Evolutionary conservation across 1,284 basidiomycete genomes (phyloP).

Genomic region (Trichosporon sp.): DNA sequence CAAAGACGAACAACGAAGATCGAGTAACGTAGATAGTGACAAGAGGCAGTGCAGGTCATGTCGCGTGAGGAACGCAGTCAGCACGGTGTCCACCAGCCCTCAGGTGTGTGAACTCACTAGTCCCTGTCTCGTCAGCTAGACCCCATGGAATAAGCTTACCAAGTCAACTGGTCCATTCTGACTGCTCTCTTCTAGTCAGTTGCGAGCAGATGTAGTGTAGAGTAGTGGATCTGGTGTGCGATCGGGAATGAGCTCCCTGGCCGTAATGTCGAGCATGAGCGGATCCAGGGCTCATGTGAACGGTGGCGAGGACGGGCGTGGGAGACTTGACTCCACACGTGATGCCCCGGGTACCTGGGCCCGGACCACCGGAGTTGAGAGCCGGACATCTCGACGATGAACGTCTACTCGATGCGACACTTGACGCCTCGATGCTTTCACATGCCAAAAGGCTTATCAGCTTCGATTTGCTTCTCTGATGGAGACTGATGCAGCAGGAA

Average conservation of each 20-base stretch:
- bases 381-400: too few relatives aligned
- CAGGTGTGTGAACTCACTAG: slow-evolving; percentile 34
- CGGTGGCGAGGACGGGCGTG: background rate
- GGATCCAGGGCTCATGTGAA: background rate
- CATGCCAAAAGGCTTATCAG: too few relatives aligned
- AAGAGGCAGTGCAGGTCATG: background rate
- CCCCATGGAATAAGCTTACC: slow-evolving; percentile 22
- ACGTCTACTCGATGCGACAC: too few relatives aligned
- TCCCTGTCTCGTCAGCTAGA: slow-evolving; percentile 35
- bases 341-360: background rate
- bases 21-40: too few relatives aligned
- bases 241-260: background rate
- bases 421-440: too few relatives aligned
- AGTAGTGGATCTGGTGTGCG: background rate
- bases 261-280: background rate
- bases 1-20: too few relatives aligned
- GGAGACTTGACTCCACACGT: slow-evolving; percentile 4
- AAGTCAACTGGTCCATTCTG: slow-evolving; percentile 38
- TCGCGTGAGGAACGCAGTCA: background rate
- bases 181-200: too few relatives aligned
- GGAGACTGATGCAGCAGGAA: too few relatives aligned
- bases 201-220: background rate
- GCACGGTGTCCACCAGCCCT: background rate
- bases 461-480: too few relatives aligned
- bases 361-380: too few relatives aligned